Percentiles rank a stretch among this genome's conserved stretches.
phyloP scores from a whole-genome alignment of 352 stramenopile species.

The Globisporangium polare region DNA sequence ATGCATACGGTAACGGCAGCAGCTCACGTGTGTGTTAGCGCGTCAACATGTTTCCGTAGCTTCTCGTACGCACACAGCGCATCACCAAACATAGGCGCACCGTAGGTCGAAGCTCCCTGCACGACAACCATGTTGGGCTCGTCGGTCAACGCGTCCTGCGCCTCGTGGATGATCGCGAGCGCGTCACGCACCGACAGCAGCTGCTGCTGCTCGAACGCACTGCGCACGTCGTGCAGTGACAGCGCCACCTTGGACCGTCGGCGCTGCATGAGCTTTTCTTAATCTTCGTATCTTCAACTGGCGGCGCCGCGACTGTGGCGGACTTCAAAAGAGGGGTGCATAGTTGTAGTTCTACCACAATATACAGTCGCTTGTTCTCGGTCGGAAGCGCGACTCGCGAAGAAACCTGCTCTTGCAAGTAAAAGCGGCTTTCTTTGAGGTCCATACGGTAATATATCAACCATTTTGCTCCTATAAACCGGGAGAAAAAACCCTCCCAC shows the following conservation, averaged over 20 bases:
- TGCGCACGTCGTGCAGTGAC: constrained; percentile 31
- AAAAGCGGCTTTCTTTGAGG: too few species aligned
- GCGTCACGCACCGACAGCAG: constrained; percentile 51
- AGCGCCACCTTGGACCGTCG: constrained; percentile 34
- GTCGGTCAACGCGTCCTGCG: constrained; percentile 49
- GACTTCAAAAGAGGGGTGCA: too few species aligned
- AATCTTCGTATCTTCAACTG: neutral
- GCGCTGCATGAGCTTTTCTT: constrained; percentile 27
- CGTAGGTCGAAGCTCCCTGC: constrained; percentile 23
- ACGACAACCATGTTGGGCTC: constrained; percentile 65
- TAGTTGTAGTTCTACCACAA: too few species aligned
- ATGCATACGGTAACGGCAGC: neutral
- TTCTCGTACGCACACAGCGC: too few species aligned
- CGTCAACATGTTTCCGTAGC: neutral
- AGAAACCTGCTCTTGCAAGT: too few species aligned
- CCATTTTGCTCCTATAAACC: too few species aligned
- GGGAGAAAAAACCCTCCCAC: too few species aligned
- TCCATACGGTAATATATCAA: too few species aligned
- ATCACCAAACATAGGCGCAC: constrained; percentile 20
- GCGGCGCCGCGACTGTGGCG: too few species aligned
- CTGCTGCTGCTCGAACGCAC: constrained; percentile 58
- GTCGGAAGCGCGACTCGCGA: too few species aligned
- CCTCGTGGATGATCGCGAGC: constrained; percentile 62
- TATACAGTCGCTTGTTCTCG: too few species aligned
- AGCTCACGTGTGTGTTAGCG: neutral